phyloP scores from a whole-genome alignment of 2,329 filamentous ascomycete species.

The Pseudocercospora pini-densiflorae region DNA sequence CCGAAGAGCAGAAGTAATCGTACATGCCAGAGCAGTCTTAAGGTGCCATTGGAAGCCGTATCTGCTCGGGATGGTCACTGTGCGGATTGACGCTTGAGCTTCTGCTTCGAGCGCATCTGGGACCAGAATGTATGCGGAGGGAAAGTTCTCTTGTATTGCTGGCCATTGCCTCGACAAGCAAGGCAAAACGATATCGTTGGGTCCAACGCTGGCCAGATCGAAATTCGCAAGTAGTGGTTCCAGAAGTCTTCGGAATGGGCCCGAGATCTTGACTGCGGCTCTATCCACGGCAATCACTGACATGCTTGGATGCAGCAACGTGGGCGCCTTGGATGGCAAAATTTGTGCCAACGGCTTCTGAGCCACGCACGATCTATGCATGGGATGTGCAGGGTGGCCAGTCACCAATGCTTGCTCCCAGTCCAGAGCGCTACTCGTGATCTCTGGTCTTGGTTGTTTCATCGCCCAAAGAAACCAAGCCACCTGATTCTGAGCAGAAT shows the following conservation, averaged over 20 bases:
- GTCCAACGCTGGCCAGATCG: background rate
- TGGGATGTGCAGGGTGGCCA: slow-evolving; percentile 15
- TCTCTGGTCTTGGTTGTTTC: background rate
- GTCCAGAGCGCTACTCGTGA: background rate
- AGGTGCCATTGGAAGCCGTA: background rate
- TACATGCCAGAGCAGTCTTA: background rate
- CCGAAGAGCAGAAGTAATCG: background rate
- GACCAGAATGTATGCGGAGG: slow-evolving; percentile 3
- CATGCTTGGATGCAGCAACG: background rate
- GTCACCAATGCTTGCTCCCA: slow-evolving; percentile 17
- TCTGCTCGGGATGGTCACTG: slow-evolving; percentile 5
- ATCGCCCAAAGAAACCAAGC: background rate
- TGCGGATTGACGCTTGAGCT: slow-evolving; percentile 16
- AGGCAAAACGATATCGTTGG: slow-evolving; percentile 4
- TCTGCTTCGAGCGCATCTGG: slow-evolving; percentile 7
- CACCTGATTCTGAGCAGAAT: background rate
- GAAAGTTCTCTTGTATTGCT: slow-evolving; percentile 11
- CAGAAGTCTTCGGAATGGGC: background rate
- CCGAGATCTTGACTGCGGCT: background rate
- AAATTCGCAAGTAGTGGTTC: background rate
- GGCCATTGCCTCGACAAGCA: slow-evolving; percentile 14
- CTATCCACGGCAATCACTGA: background rate
- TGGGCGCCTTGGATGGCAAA: background rate
- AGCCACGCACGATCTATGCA: background rate
- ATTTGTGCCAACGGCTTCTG: background rate